Base-by-base conservation (phyloP, 2,329 filamentous ascomycete species). In the Cytospora schulzeri region DNA sequence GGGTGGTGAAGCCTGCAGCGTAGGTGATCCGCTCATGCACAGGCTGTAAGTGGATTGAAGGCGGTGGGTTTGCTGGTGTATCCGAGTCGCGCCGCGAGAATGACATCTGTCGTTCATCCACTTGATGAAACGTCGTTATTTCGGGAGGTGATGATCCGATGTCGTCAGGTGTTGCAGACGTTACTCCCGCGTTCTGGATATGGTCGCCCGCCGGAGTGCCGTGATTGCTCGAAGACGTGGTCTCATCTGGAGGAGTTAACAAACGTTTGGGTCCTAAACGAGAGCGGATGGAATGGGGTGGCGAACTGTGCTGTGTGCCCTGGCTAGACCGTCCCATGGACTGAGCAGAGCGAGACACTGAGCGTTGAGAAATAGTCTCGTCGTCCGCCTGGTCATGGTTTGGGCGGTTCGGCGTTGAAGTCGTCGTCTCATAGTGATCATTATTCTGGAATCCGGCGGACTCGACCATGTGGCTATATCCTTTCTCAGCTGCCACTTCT, bases 181-280 rank as follows among this genome's bases (percentile, higher is more conserved):
- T 35, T n/a, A 24, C 31, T 19, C 41, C 51, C n/a, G 41, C 38
- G 29, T 63, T 57, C 11, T 54, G 63, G 65, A 38, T 5, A 26
- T 24, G 33, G 7, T 60, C 60, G 31, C 19, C 45, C 17, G 55
- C 62, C 35, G 51, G 38, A 53, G 53, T 63, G 38, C 55, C 61
- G 38, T 67, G 65, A 15, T 61, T 19, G 56, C 58, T 62, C 31
- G 65, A 67, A 41, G 80, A 79, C 19, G 79, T 79, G 60, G 79
- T 85, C 68, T 84, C 78, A 67, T 85, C 83, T 60, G 83, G 83
- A 62, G 60, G 60, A 50, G 83, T 85, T 66, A 82, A 81, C 67
- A 85, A 75, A 66, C 81, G 80, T 57, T 74, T 79, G 29, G 76
- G 75, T 50, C 76, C 78, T 66, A 74, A 77, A 70, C 70, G 77